Evolutionary conservation across 164 flowering plant species (phyloP), one percentile per base, ranked within the genome.

Genomic region (Vitis riparia): DNA sequence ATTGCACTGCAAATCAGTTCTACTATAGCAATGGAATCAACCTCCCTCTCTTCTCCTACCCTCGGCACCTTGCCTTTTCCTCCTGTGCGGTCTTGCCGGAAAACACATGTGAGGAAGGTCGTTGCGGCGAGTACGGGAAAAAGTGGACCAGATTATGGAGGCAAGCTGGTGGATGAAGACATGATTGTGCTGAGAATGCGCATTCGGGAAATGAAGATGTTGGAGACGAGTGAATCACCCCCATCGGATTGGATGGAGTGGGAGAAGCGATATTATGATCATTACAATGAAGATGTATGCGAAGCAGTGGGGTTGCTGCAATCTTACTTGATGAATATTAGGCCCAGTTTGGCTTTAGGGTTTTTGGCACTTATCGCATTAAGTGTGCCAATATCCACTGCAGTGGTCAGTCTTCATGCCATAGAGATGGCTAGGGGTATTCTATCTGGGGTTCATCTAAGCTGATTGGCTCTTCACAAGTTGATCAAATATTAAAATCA

Each of bases 291-390:
- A 13, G 73, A 68, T 68, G 62, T 79, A 55, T 71, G 61, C 16
- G 73, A 63, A 9, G 68, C 60, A 1, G 44, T 73, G 8, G 77
- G 66, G 14, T 15, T 71, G 63, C 63, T 80, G 71, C 80, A 80
- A 47, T 51, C 49, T 14, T 75, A 37, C 57, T 59, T 80, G 68
- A 77, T 80, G 83, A 69, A 72, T 27, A 44, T 76, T 5, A 71
- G 83, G 75, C 83, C 83, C 6, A 55, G 76, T 69, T 61, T 77
- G 76, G 83, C 78, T 23, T 13, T 77, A 9, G 83, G 76, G 17
- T 23, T 66, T 30, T 16, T 74, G 11, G 59, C 65, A 9, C 70
- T 80, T 49, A 12, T 80, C 27, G 14, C 15, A 32, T 32, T 6
- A 32, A 4, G 44, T 48, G 65, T 77, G 57, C 71, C 73, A 0